A percentile compares a stretch with the other conserved stretches of the same genome.
These are phyloP conservation scores for Pichia rugopelliculosa DNA, from an alignment of 805 yeast species.

Conservation along the genomic window DNA sequence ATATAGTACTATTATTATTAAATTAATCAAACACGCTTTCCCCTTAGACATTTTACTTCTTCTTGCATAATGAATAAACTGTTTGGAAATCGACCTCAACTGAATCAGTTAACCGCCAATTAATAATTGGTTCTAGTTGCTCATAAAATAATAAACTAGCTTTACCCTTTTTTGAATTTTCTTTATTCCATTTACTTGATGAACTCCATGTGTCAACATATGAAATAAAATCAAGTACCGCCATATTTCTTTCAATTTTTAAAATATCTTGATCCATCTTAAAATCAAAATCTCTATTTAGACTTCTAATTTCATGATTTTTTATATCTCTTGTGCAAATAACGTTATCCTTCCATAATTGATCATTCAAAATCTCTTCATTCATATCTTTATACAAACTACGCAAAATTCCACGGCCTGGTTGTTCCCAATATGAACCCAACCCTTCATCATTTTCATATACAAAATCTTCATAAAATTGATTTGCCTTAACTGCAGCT, in stretches of 20 bases:
- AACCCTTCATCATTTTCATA: constrained; percentile 38
- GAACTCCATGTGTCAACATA: constrained; percentile 70
- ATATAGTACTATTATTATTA: not conserved
- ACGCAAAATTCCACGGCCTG: constrained; percentile 59
- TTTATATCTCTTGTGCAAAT: constrained; percentile 26
- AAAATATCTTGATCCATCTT: constrained; percentile 20
- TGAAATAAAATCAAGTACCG: constrained; percentile 39
- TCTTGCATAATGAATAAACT: constrained; percentile 42
- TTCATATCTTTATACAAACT: constrained; percentile 35
- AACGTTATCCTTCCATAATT: constrained; percentile 23
- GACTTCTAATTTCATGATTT: not conserved
- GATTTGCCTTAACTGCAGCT: constrained; percentile 27
- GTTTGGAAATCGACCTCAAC: constrained; percentile 43
- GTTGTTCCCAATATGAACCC: constrained; percentile 81
- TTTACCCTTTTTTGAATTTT: constrained; percentile 29
- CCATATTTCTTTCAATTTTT: constrained; percentile 30
- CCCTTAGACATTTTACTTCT: constrained; percentile 3
- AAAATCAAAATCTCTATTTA: constrained; percentile 14
- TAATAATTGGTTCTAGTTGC: constrained; percentile 34
- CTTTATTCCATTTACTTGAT: constrained; percentile 47
- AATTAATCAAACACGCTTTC: not conserved
- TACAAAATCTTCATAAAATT: constrained; percentile 36
- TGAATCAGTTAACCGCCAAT: constrained; percentile 37
- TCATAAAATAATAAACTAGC: constrained; percentile 29
- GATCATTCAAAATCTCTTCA: constrained; percentile 32